Evolutionary conservation across 768 basidiomycete genomes (phyloP).

Genomic region (Neoboletus brunneissimus): DNA sequence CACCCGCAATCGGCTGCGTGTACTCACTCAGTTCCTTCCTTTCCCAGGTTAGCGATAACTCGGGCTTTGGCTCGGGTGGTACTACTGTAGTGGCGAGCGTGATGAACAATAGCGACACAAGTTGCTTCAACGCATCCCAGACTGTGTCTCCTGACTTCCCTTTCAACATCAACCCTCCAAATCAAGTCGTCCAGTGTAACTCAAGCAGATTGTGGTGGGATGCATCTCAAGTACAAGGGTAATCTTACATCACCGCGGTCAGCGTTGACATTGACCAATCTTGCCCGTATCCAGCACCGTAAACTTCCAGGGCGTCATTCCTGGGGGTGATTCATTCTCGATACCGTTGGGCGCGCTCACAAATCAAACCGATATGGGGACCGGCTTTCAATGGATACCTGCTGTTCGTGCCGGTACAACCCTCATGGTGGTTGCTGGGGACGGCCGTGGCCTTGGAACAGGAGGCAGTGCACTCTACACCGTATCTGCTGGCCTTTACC

Average conservation of each 20-base stretch:
- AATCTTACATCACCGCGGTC: constrained; percentile 13
- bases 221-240: constrained; percentile 51
- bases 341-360: constrained; percentile 55
- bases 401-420: constrained; percentile 62
- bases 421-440: constrained; percentile 64
- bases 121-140: constrained; percentile 55
- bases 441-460: constrained; percentile 60
- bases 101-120: constrained; percentile 44
- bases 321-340: constrained; percentile 72
- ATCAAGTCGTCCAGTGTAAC: constrained; percentile 64
- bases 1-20: not conserved
- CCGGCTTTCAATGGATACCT: constrained; percentile 70
- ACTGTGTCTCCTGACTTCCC: constrained; percentile 52
- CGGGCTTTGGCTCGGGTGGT: constrained; percentile 69
- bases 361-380: constrained; percentile 42
- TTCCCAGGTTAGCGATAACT: constrained; percentile 53
- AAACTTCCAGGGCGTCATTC: constrained; percentile 71
- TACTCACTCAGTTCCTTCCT: not conserved
- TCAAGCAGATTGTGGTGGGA: constrained; percentile 68
- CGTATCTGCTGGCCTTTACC: constrained; percentile 50
- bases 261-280: not conserved
- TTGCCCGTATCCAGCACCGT: constrained; percentile 40
- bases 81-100: constrained; percentile 68
- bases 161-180: constrained; percentile 59
- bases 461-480: constrained; percentile 62